Percentiles rank a stretch among this genome's conserved stretches.
phyloP scores from a whole-genome alignment of 2,329 filamentous ascomycete species.

The Pleomassaria siparia region DNA sequence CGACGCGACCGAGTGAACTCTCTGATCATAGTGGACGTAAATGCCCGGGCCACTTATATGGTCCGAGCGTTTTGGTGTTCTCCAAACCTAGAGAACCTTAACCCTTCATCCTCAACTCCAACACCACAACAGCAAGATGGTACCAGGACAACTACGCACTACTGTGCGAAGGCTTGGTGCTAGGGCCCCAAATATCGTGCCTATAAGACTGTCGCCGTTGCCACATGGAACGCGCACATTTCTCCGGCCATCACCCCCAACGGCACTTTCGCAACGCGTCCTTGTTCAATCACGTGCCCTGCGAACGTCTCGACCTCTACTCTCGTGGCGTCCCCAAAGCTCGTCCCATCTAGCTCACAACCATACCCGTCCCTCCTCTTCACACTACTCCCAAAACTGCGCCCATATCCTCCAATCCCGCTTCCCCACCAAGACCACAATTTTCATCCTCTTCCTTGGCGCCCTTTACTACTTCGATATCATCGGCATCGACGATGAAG shows the following conservation, averaged over 20 bases:
- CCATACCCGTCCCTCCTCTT: background rate
- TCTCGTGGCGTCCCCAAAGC: background rate
- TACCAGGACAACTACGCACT: background rate
- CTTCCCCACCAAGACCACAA: slow-evolving; percentile 36
- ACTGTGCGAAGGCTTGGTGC: background rate
- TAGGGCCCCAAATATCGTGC: background rate
- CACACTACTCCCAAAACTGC: background rate
- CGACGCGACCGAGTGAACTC: too few relatives aligned
- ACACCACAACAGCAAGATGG: background rate
- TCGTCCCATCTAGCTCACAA: background rate
- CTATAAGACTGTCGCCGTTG: background rate
- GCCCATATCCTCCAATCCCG: slow-evolving; percentile 22
- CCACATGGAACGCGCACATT: background rate
- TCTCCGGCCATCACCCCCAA: background rate
- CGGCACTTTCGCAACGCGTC: background rate
- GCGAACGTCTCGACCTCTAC: background rate
- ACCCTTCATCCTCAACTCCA: background rate
- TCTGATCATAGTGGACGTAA: too few relatives aligned
- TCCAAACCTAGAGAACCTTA: background rate
- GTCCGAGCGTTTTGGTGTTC: background rate
- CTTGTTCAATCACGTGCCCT: background rate
- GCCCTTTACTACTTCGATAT: slow-evolving; percentile 23
- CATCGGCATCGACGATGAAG: slow-evolving; percentile 17
- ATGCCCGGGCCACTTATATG: background rate
- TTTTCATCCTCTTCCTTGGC: slow-evolving; percentile 24